Base-by-base conservation (phyloP, 495 filamentous ascomycete genomes). In the Penicillium canescens region DNA sequence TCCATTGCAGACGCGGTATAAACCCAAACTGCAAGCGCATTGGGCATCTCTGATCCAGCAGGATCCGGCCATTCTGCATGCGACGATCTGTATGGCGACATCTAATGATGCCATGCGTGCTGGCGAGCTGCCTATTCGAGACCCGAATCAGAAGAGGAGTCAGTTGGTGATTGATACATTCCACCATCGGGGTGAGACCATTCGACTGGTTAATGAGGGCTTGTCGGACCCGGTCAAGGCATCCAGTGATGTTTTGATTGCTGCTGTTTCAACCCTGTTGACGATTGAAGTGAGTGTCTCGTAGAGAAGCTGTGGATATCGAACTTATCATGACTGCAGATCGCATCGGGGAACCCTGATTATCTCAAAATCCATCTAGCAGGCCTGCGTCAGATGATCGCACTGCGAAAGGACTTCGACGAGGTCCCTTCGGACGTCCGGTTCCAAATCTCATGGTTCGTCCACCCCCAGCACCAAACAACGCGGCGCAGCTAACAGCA, bases 401-500 rank as follows among this genome's bases (percentile, higher is more conserved):
- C 65, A n/a, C 56, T 78, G 52, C 61, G 75, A 44, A 69, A 72
- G 24, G 74, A 61, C 38, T 74, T 78, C 37, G 66, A 71, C 10
- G 73, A 78, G 26, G 73, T 78, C 3, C 62, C 70, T 6, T 57
- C 65, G 10, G 64, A 74, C 33, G 62, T 78, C 24, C 73, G 75
- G 52, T 75, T 69, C 54, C 75, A 78, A 21, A 76, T 78, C 11
- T 71, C 73, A 67, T 78, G 75, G 75, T 78, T 67, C 60, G 6
- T 26, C 8, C 16, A 14, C 24, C 11, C 16, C 14, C 35, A 21
- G 16, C 7, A n/a, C 14, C 12, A 42, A 12, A 33, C n/a, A 18
- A 24, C 11, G 43, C 36, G 11, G 34, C 13, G 16, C 39, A 38
- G 12, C 56, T 62, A 44, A 67, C 44, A 4, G 20, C 3, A 16